Evolutionary conservation across 331 rosid genomes (phyloP), one percentile per base, ranked within the genome.

Genomic region (Rhamnella rubrinervis): DNA sequence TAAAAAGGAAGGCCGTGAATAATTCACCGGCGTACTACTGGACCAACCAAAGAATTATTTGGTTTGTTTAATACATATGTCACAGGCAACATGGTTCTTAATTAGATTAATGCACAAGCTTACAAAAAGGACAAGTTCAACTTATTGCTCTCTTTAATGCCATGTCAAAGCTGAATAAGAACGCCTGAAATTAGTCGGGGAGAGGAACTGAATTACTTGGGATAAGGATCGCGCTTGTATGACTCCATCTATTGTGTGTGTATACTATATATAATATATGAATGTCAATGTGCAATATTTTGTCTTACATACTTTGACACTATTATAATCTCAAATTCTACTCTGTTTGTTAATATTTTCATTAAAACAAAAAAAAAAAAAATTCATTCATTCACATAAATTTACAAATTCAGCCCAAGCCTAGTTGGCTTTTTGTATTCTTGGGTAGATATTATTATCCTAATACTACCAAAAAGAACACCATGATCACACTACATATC

Each of bases 381-480:
- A n/a, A 59, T 49, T 64, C 57, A 70, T 21, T 53, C 20, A 61
- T 23, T 50, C 40, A 38, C 60, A 58, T 15, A 20, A 50, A 65
- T 52, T 53, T 71, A 71, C 65, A 77, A 13, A 51, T 4, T 10
- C 7, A 59, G 41, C 55, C 56, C 28, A n/a, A 28, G 51, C 65
- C 51, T 7, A 19, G 5, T 25, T 13, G 18, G 60, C 60, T 44
- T 31, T 31, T 31, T 67, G 53, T 56, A 35, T 20, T 13, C 11
- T 66, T 19, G 39, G 35, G 50, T 52, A 52, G 12, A 63, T 59
- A 59, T 64, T 60, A 71, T 17, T 63, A 41, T 68, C 66, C 65
- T 72, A 56, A 55, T 44, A 63, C 53, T 71, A 47, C 69, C 57
- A 20, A 58, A 55, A 26, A 26, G 14, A 18, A 8, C 41, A 35